A percentile compares a stretch with the other conserved stretches of the same genome.
These are phyloP conservation scores for Yamadazyma diddensiae DNA, from an alignment of 1,139 yeast genomes.

Conservation along the genomic window DNA sequence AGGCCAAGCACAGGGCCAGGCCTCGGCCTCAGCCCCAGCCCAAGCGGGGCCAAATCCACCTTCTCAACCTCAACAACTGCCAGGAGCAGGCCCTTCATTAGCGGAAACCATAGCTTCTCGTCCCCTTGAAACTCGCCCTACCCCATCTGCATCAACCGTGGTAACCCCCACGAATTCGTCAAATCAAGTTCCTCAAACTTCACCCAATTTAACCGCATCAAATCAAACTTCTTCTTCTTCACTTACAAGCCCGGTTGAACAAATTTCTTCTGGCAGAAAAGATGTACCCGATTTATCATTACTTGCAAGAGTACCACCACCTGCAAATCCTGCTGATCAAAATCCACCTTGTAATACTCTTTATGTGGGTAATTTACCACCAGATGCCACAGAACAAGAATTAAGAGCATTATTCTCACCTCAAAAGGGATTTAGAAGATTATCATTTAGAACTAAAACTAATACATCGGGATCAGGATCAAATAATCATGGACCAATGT, in stretches of 20 bases:
- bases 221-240: constrained; percentile 4
- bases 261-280: constrained; percentile 18
- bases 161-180: constrained; percentile 1
- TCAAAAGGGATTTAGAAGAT: constrained; percentile 88
- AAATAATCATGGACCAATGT: constrained; percentile 92
- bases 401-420: constrained; percentile 82
- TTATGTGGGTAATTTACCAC: constrained; percentile 95
- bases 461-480: constrained; percentile 29
- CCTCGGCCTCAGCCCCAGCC: too few relatives aligned
- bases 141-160: background rate
- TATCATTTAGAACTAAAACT: constrained; percentile 79
- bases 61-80: constrained; percentile 1
- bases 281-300: constrained; percentile 70
- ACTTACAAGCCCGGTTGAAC: constrained; percentile 16
- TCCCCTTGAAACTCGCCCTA: background rate
- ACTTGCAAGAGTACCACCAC: constrained; percentile 83
- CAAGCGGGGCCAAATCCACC: too few relatives aligned
- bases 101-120: too few relatives aligned
- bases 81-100: too few relatives aligned
- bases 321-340: constrained; percentile 98
- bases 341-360: constrained; percentile 97
- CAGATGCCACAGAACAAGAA: constrained; percentile 94
- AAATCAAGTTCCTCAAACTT: background rate
- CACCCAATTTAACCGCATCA: constrained; percentile 1
- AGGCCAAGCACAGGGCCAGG: constrained; percentile 4